A percentile compares a stretch with the other conserved stretches of the same genome.
Evolutionary conservation across 2,329 filamentous ascomycete genomes (phyloP).

Genomic region (Elsinoe perseae): DNA sequence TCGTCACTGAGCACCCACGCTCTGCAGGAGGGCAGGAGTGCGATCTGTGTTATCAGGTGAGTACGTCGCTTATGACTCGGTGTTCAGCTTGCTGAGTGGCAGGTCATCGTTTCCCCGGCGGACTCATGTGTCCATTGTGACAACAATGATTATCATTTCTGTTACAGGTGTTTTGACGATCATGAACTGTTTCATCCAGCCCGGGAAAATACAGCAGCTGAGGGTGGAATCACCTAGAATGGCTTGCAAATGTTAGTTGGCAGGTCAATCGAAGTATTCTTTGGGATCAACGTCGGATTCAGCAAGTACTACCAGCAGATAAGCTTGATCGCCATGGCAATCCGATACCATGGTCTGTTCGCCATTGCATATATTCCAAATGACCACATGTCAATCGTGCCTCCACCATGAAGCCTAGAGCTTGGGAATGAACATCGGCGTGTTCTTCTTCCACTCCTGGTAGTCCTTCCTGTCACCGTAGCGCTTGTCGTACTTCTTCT

Average conservation of each 20-base stretch:
- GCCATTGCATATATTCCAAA: no score
- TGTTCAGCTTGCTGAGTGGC: no score
- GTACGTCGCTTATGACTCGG: not conserved
- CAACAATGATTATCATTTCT: not conserved
- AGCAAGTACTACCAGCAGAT: no score
- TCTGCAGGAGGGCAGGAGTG: not conserved
- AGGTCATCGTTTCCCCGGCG: not conserved
- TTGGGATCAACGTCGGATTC: no score
- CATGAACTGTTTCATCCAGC: not conserved
- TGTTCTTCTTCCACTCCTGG: conserved; percentile 59
- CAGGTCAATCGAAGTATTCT: no score
- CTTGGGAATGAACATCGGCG: conserved; percentile 57
- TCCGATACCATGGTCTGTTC: no score
- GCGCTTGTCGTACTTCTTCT: conserved; percentile 59
- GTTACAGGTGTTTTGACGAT: not conserved
- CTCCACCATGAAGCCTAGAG: no score
- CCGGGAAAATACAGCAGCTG: no score
- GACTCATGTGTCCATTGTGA: not conserved
- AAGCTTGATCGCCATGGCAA: no score
- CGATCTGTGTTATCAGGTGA: not conserved
- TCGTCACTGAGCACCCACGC: not conserved
- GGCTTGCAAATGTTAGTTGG: no score
- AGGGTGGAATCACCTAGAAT: no score
- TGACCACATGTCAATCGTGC: no score
- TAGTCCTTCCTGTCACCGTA: conserved; percentile 60